Percentiles rank a stretch among this genome's conserved stretches.
phyloP scores from a whole-genome alignment of 768 basidiomycete genomes.

The Mycena galopus region DNA sequence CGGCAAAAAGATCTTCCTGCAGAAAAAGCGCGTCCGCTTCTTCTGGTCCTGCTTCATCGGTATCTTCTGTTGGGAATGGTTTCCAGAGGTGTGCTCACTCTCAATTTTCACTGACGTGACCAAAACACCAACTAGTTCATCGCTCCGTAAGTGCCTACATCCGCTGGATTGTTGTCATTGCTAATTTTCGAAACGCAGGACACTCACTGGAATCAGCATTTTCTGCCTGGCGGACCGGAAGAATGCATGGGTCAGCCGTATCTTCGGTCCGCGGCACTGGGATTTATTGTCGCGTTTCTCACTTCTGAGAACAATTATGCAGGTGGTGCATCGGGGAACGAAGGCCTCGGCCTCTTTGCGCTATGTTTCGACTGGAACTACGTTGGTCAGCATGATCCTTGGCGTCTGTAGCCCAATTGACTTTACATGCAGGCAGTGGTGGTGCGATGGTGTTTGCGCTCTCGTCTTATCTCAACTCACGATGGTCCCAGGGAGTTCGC shows the following conservation, averaged over 20 bases:
- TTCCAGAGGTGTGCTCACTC: conserved; percentile 54
- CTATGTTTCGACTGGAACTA: conserved; percentile 75
- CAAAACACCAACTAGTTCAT: background rate
- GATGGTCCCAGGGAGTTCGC: conserved; percentile 54
- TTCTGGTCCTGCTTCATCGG: conserved; percentile 66
- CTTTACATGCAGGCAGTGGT: conserved; percentile 1
- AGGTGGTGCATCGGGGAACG: conserved; percentile 71
- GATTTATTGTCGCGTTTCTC: background rate
- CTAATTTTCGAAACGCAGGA: conserved; percentile 26
- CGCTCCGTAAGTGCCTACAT: conserved; percentile 6
- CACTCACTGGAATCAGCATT: conserved; percentile 71
- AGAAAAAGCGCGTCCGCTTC: conserved; percentile 67
- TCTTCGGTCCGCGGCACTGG: conserved; percentile 58
- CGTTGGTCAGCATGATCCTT: conserved; percentile 40
- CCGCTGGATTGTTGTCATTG: background rate
- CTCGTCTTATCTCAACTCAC: conserved; percentile 33
- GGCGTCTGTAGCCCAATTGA: no score
- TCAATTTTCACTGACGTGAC: background rate
- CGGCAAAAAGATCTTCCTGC: conserved; percentile 55
- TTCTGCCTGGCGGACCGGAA: conserved; percentile 68
- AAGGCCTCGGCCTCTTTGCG: conserved; percentile 71
- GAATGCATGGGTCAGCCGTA: conserved; percentile 61
- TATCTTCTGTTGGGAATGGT: conserved; percentile 69
- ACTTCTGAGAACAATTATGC: background rate
- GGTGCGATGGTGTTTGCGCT: background rate